Conservation (phyloP, 352 stramenopile genomes). For the Phytophthora foliorum region DNA sequence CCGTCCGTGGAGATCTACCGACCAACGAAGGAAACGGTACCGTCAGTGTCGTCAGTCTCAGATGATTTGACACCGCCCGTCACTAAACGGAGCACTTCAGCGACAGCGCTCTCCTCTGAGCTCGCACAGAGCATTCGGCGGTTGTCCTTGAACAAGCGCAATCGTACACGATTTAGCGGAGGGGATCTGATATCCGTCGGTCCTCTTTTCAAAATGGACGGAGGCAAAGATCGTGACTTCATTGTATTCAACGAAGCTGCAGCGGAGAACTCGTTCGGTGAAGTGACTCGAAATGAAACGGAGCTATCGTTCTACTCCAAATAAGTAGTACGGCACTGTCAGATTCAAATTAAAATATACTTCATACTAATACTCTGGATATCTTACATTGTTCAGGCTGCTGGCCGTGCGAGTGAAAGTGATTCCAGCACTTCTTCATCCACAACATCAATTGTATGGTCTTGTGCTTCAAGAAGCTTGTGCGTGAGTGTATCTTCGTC, state of each 20-base stretch:
- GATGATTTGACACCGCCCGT: constrained; percentile 34
- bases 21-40: constrained; percentile 11
- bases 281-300: constrained; percentile 84
- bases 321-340: constrained; percentile 29
- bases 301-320: constrained; percentile 83
- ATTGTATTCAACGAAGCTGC: constrained; percentile 86
- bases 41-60: neutral
- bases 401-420: constrained; percentile 22
- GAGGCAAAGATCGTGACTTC: constrained; percentile 82
- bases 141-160: constrained; percentile 42
- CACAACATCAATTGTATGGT: constrained; percentile 36
- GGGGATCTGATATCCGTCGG: constrained; percentile 73
- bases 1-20: constrained; percentile 65
- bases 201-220: constrained; percentile 83
- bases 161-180: constrained; percentile 41
- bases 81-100: constrained; percentile 33
- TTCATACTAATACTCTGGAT: constrained; percentile 18
- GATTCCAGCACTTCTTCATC: constrained; percentile 32
- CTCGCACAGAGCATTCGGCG: constrained; percentile 42
- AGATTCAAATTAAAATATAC: neutral
- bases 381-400: constrained; percentile 29
- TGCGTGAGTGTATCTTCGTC: constrained; percentile 26
- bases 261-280: constrained; percentile 73
- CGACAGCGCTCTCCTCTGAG: constrained; percentile 34
- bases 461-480: constrained; percentile 42